These are phyloP conservation scores for Sherardia arvensis DNA, from an alignment of 257 asterid genomes.

Conservation along the genomic window DNA sequence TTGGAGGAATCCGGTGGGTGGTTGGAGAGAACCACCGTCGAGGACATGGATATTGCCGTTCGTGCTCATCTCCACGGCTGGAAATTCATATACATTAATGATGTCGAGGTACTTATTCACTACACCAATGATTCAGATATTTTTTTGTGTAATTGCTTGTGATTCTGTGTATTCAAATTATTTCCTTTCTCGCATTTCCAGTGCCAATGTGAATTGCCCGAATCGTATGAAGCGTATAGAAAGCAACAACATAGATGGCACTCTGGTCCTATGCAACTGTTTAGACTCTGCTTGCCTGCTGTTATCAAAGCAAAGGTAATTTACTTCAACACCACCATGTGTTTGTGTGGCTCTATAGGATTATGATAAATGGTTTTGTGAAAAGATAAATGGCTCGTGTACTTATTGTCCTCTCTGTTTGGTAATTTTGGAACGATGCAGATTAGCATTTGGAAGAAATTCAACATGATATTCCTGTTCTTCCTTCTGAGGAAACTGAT, in stretches of 20 bases:
- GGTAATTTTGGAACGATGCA: slow-evolving; percentile 17
- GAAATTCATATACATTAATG: slow-evolving; percentile 88
- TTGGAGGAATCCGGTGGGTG: slow-evolving; percentile 95
- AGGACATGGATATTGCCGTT: slow-evolving; percentile 98
- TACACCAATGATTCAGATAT: neutral
- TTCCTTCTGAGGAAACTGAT: slow-evolving; percentile 67
- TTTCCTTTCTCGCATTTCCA: slow-evolving; percentile 17
- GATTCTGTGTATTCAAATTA: neutral
- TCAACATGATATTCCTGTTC: slow-evolving; percentile 53
- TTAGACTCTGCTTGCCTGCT: slow-evolving; percentile 89
- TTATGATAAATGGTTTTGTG: neutral
- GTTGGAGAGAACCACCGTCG: slow-evolving; percentile 95
- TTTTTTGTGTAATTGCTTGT: slow-evolving; percentile 2
- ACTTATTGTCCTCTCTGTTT: neutral
- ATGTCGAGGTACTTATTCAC: slow-evolving; percentile 61
- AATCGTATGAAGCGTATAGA: slow-evolving; percentile 86
- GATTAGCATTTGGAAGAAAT: slow-evolving; percentile 45
- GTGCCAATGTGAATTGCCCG: slow-evolving; percentile 96
- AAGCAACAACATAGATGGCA: slow-evolving; percentile 98
- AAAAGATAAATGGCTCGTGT: no score
- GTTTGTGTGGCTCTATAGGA: neutral
- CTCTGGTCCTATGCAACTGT: slow-evolving; percentile 98
- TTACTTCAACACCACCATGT: no score
- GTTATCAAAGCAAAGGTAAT: slow-evolving; percentile 60
- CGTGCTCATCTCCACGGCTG: slow-evolving; percentile 97